Evolutionary conservation across 2,329 filamentous ascomycete genomes (phyloP), one percentile per base, ranked within the genome.

Genomic region (Zymoseptoria brevis): DNA sequence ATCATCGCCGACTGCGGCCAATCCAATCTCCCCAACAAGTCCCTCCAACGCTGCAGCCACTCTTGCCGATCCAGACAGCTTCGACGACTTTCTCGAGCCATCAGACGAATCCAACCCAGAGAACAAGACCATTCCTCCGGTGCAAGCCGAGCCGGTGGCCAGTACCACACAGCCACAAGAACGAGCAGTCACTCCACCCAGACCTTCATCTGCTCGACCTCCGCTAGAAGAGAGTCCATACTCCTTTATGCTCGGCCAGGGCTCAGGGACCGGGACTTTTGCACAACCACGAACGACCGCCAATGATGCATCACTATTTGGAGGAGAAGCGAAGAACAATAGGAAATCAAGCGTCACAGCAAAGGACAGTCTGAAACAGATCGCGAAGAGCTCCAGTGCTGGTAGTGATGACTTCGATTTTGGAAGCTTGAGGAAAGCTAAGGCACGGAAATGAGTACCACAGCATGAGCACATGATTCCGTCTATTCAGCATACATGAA

Each of bases 191-290:
- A 49, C 56, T 51, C 30, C 60, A 48, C 29, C 30, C 9, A 52
- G 55, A 29, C 45, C 56, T 1, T 21, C 49, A 16, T 16, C 50
- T n/a, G 22, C 50, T 16, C 61, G 64, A 29, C 64, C 64, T 29
- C 58, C 61, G 19, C 59, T 66, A 11, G 64, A 65, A 50, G 61
- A 66, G 41, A 66, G 63, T 52, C 54, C 60, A 4, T 66, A 62
- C 55, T 66, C 64, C 16, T 66, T 64, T 57, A 66, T 66, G 58
- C 57, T 66, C 16, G 64, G 64, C 13, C 64, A 64, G 24, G 64
- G 60, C 11, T 50, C 57, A 3, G 30, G 16, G 16, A 19, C 56
- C 19, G 16, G 45, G 35, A 22, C 54, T 49, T 52, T 53, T 19
- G 21, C 57, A 9, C 57, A 54, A 45, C 55, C 57, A 8, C 56